Percentiles rank a stretch among this genome's conserved stretches.
These are phyloP conservation scores for Chamaecrista fasciculata DNA, from an alignment of 306 rosid genomes.

Conservation along the genomic window DNA sequence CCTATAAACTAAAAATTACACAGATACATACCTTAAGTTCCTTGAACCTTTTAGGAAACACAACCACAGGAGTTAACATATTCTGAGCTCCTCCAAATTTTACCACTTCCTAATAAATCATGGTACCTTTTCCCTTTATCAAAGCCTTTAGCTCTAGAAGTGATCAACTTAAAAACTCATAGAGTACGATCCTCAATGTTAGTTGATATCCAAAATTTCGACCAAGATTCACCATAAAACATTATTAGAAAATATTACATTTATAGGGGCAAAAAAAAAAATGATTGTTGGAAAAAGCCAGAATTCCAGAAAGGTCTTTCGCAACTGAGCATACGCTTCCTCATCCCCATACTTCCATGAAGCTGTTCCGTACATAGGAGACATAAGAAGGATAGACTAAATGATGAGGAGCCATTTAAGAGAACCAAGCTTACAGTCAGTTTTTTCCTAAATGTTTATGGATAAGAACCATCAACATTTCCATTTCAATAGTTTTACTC, in stretches of 20 bases:
- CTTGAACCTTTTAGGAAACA: background rate
- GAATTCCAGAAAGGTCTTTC: conserved; percentile 6
- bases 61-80: background rate
- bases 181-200: background rate
- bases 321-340: conserved; percentile 12
- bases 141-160: background rate
- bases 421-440: background rate
- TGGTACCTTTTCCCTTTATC: background rate
- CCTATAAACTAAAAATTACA: conserved; percentile 15
- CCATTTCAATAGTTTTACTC: conserved; percentile 3
- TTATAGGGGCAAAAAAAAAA: background rate
- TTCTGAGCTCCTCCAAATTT: background rate
- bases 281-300: conserved; percentile 10
- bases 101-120: background rate
- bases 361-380: conserved; percentile 2
- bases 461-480: background rate
- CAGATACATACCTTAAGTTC: background rate
- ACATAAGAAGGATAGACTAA: conserved; percentile 8
- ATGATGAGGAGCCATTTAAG: background rate
- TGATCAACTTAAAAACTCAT: background rate
- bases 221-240: background rate
- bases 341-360: background rate
- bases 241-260: background rate
- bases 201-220: background rate
- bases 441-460: background rate